Conservation (phyloP, 108 stramenopile species). For the Epithemia pelagica region DNA sequence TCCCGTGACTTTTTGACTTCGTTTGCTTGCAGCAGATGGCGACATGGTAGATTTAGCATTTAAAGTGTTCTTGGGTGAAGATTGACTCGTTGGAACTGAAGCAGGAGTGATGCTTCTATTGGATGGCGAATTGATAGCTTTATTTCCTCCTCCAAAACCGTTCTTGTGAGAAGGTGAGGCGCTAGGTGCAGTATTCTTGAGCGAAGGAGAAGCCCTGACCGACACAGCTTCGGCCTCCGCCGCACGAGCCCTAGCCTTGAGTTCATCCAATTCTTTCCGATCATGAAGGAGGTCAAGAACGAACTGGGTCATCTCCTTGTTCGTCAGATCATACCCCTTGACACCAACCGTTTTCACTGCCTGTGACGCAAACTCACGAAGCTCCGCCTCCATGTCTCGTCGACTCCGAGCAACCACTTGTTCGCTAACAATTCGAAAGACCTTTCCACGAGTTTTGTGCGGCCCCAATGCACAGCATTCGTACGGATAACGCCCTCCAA, state of each 20-base stretch:
- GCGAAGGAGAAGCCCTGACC: no score
- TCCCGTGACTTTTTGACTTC: no score
- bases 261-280: slow-evolving; percentile 10
- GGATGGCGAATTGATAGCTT: no score
- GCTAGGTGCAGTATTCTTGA: no score
- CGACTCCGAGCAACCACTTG: slow-evolving; percentile 14
- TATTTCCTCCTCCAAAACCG: no score
- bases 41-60: no score
- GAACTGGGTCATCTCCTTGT: slow-evolving; percentile 15
- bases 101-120: no score
- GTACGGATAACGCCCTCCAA: slow-evolving; percentile 27
- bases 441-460: slow-evolving; percentile 6
- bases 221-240: no score
- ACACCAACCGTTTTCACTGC: slow-evolving; percentile 27
- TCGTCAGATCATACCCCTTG: slow-evolving; percentile 18
- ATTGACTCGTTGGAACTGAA: no score
- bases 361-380: slow-evolving; percentile 11
- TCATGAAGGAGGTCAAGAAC: slow-evolving; percentile 4
- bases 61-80: no score
- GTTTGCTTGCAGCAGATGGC: no score
- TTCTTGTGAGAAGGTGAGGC: no score
- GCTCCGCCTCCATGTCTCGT: slow-evolving; percentile 16
- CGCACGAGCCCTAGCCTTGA: slow-evolving; percentile 2
- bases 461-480: slow-evolving; percentile 28
- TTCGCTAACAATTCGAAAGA: slow-evolving; percentile 3